Base-by-base conservation (phyloP, 768 basidiomycete genomes). In the Chlorophyllum brunneum region DNA sequence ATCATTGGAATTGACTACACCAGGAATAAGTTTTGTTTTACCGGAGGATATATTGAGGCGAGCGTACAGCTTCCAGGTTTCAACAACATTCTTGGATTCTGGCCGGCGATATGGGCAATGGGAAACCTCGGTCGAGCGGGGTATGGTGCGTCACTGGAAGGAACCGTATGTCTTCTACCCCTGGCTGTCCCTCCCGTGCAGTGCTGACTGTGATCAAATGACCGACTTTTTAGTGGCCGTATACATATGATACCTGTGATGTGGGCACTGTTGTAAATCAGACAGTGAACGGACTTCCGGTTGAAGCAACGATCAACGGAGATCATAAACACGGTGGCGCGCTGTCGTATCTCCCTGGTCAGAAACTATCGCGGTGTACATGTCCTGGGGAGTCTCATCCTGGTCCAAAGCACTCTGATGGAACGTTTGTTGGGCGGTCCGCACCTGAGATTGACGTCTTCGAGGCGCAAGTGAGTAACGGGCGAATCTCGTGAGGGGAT, bases 21-120 rank as follows among this genome's bases (percentile, higher is more conserved):
- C n/a, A 81, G 81, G 88, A 93, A 93, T 67, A 92, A 93, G 67
- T 86, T 95, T 55, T 95, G 89, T 66, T 93, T 92, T 67, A 88
- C 88, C 11, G 88, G 87, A 22, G 91, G 92, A 22, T 80, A 85
- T 51, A 76, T 92, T 46, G 86, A 90, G 62, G 65, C 75, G 0
- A 76, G 69, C 7, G 82, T 88, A 7, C 73, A 76, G 15, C 73
- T 90, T 10, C 88, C 88, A 20, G 86, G 87, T 6, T 70, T 77
- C 15, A 82, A 78, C 58, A 80, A 83, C 58, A 72, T 92, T 27
- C 69, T 80, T 16, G 83, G 81, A 51, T 65, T 79, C 65, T 92
- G 88, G 91, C 91, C 90, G 39, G 89, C 87, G 49, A 74, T 84
- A 1, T 93, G 91, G 91, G 81, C 86, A 24, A 85, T 75, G 78